These are phyloP conservation scores for Alternaria novae-zelandiae DNA, from an alignment of 2,329 filamentous ascomycete genomes.

Conservation along the genomic window DNA sequence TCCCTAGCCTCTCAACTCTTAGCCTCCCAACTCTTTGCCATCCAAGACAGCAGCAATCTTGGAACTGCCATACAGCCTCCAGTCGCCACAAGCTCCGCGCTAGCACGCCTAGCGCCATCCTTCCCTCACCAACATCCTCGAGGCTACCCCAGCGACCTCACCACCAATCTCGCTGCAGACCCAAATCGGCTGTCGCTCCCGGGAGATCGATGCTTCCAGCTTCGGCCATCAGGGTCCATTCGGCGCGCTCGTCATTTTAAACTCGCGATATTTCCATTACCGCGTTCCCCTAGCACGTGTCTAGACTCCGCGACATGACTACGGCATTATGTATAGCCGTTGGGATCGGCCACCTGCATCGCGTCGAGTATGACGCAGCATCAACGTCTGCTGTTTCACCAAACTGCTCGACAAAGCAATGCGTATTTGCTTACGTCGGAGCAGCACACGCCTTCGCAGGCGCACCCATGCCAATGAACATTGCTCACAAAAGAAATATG, in stretches of 20 bases:
- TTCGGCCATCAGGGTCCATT: conserved; percentile 1
- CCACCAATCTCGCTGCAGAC: background rate
- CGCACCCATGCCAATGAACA: background rate
- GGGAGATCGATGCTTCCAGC: background rate
- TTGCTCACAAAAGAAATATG: background rate
- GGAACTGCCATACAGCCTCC: background rate
- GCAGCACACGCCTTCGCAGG: background rate
- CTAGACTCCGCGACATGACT: background rate
- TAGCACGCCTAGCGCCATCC: background rate
- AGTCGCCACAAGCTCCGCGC: background rate
- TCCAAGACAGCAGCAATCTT: background rate
- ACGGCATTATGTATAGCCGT: background rate
- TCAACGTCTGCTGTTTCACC: background rate
- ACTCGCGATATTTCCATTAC: background rate
- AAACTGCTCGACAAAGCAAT: background rate
- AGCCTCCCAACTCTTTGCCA: background rate
- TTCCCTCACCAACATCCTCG: background rate
- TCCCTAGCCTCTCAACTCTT: background rate
- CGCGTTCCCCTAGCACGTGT: background rate
- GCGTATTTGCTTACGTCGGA: background rate
- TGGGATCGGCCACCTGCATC: background rate
- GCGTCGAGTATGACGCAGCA: background rate
- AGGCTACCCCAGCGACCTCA: background rate
- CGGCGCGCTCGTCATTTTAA: background rate
- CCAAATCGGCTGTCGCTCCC: background rate